Percentiles rank a stretch among this genome's conserved stretches.
Evolutionary conservation across 2,329 filamentous ascomycete genomes (phyloP).

Genomic region (Dactylellina cionopaga): DNA sequence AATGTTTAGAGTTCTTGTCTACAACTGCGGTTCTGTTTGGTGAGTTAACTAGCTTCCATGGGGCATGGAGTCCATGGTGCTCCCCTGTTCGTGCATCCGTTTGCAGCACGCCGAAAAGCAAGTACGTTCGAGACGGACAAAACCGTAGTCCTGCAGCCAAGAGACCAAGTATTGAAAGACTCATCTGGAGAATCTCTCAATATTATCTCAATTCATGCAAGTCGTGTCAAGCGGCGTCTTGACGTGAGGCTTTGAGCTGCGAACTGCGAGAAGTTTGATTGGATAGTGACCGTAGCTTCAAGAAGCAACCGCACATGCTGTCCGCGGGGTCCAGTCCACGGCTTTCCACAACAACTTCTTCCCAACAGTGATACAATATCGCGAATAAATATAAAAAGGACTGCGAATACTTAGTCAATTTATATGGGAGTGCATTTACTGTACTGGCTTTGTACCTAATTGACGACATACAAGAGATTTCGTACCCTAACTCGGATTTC

Average conservation of each 20-base stretch:
- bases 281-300: not conserved
- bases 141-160: constrained; percentile 35
- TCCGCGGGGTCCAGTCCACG: not conserved
- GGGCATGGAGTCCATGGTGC: constrained; percentile 11
- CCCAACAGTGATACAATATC: no score
- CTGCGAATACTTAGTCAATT: no score
- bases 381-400: no score
- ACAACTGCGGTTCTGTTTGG: not conserved
- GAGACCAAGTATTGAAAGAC: constrained; percentile 19
- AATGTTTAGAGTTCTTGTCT: not conserved
- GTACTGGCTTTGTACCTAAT: no score
- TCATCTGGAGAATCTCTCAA: not conserved
- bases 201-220: not conserved
- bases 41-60: no score
- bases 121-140: constrained; percentile 11
- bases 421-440: no score
- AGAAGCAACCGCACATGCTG: constrained; percentile 5
- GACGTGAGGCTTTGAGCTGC: not conserved
- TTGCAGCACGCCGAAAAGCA: not conserved
- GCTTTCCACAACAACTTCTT: no score
- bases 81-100: constrained; percentile 10
- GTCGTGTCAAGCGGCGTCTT: no score
- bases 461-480: no score
- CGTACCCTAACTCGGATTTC: no score
- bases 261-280: not conserved